Evolutionary conservation across 352 stramenopile species (phyloP).

Genomic region (Phytopythium vexans): DNA sequence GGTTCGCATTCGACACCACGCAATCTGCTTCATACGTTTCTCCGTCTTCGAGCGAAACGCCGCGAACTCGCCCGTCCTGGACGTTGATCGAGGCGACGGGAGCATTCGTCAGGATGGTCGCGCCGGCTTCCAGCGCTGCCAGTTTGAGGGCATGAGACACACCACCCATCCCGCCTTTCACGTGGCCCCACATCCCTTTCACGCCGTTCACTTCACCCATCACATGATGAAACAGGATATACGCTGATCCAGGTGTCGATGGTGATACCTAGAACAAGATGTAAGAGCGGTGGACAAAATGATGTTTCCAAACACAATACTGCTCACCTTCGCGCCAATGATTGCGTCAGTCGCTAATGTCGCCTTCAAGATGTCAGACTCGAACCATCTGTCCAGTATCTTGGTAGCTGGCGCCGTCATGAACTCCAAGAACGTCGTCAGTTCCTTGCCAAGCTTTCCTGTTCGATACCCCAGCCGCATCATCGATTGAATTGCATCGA

Average conservation of each 20-base stretch:
- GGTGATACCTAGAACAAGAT: constrained; percentile 51
- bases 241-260: constrained; percentile 82
- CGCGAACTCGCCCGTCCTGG: constrained; percentile 32
- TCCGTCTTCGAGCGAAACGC: constrained; percentile 64
- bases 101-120: constrained; percentile 66
- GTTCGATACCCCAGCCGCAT: constrained; percentile 57
- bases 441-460: constrained; percentile 64
- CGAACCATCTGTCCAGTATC: constrained; percentile 90
- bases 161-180: constrained; percentile 87
- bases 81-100: constrained; percentile 65
- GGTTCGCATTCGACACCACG: constrained; percentile 83
- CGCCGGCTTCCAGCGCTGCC: constrained; percentile 61
- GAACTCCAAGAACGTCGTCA: constrained; percentile 85
- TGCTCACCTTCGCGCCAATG: constrained; percentile 79
- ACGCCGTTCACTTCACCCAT: constrained; percentile 90
- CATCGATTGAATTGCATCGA: constrained; percentile 69
- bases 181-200: constrained; percentile 87
- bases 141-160: constrained; percentile 68
- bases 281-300: not conserved
- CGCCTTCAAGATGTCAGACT: constrained; percentile 87
- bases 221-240: constrained; percentile 91
- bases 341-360: constrained; percentile 91
- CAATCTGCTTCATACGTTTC: constrained; percentile 43
- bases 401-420: constrained; percentile 85
- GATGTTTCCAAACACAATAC: not conserved